These are phyloP conservation scores for Camellia granthamiana DNA, from an alignment of 148 eudicot species.

Conservation along the genomic window DNA sequence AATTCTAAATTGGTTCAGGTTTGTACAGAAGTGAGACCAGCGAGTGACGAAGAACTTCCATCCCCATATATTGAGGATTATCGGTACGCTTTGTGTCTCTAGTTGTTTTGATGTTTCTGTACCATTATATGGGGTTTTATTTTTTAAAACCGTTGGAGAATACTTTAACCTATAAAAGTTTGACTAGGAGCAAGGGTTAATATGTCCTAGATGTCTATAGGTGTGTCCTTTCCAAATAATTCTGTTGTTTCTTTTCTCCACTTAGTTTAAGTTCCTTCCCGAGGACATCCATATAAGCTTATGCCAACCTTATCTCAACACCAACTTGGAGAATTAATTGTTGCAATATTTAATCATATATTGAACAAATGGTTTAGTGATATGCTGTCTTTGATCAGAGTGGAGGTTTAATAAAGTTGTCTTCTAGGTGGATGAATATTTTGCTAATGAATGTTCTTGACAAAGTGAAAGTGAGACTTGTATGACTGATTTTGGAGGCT, in stretches of 20 bases:
- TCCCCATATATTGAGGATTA: conserved; percentile 80
- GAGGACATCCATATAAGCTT: neutral
- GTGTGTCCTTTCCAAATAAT: conserved; percentile 1
- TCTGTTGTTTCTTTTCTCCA: neutral
- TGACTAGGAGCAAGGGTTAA: neutral
- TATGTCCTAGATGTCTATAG: neutral
- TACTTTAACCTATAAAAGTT: neutral
- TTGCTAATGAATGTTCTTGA: neutral
- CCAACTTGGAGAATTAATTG: neutral
- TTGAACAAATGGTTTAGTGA: neutral
- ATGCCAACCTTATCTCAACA: neutral
- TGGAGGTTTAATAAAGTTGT: no score
- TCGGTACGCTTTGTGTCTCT: conserved; percentile 43
- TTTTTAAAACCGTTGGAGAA: neutral
- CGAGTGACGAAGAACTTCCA: conserved; percentile 92
- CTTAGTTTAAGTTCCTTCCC: neutral
- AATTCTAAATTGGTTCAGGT: conserved; percentile 65
- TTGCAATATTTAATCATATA: neutral
- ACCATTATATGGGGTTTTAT: neutral
- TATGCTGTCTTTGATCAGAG: no score
- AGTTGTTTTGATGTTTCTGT: no score
- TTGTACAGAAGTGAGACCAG: conserved; percentile 81
- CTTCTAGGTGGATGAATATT: neutral
- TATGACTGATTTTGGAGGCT: no score
- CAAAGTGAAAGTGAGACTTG: neutral